Conservation (phyloP, 208 protist genomes). For the Leishmania gerbilli region DNA sequence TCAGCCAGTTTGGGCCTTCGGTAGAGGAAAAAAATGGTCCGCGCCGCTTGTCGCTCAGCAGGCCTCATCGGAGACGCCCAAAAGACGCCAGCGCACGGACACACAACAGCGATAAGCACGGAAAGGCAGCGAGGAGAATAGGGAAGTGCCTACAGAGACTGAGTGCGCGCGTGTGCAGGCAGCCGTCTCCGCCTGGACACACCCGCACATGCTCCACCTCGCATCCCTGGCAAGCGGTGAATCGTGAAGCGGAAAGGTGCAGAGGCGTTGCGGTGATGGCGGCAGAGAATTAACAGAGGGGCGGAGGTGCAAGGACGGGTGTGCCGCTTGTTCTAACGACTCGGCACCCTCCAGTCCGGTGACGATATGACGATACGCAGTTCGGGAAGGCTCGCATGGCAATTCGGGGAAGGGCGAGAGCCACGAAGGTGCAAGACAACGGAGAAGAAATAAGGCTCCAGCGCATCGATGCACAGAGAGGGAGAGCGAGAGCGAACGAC, state of each 20-base stretch:
- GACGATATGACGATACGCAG: background rate
- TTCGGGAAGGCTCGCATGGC: no score
- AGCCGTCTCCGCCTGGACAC: background rate
- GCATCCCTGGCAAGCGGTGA: background rate
- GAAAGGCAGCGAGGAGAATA: background rate
- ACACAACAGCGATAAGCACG: background rate
- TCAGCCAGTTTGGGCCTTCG: background rate
- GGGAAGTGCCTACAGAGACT: background rate
- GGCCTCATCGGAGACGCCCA: background rate
- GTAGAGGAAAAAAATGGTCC: background rate
- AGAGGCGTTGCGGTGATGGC: background rate
- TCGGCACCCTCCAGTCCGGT: background rate
- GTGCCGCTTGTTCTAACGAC: no score
- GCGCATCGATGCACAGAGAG: no score
- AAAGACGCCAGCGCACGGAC: background rate
- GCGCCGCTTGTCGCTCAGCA: background rate
- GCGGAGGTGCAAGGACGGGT: background rate
- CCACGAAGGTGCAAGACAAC: no score
- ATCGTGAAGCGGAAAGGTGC: background rate
- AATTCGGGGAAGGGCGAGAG: no score
- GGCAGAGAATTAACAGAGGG: background rate
- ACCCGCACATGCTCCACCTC: background rate
- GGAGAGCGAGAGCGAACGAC: no score
- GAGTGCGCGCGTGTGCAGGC: background rate
- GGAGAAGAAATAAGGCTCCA: no score